A percentile compares a stretch with the other conserved stretches of the same genome.
phyloP scores from a whole-genome alignment of 768 basidiomycete species.

The Dictyophora rubrovolvata region DNA sequence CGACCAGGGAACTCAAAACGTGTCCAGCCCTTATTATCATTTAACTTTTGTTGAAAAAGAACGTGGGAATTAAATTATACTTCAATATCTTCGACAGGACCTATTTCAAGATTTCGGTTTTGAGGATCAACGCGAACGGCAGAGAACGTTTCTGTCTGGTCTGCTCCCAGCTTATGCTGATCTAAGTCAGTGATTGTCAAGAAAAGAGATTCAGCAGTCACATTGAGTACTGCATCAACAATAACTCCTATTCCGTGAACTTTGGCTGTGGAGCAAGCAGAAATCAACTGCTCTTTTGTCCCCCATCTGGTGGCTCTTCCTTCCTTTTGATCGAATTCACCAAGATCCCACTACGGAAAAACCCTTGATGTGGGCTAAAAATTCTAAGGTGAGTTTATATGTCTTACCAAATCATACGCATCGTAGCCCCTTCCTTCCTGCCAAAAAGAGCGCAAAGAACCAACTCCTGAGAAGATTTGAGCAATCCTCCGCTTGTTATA shows the following conservation, averaged over 20 bases:
- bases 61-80: constrained; percentile 24
- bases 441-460: neutral
- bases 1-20: constrained; percentile 76
- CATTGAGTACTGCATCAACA: constrained; percentile 86
- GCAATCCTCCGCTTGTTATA: constrained; percentile 7
- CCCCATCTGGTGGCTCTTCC: constrained; percentile 75
- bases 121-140: constrained; percentile 63
- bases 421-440: constrained; percentile 74
- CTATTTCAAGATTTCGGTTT: constrained; percentile 54
- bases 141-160: constrained; percentile 55
- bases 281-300: constrained; percentile 65
- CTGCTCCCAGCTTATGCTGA: constrained; percentile 81
- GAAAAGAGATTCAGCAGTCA: constrained; percentile 22
- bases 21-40: constrained; percentile 60
- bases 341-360: constrained; percentile 65
- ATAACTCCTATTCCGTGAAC: constrained; percentile 62
- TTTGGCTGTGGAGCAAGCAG: constrained; percentile 59
- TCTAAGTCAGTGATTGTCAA: neutral
- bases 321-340: constrained; percentile 76
- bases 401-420: constrained; percentile 68
- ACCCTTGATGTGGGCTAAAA: neutral
- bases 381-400: neutral
- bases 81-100: constrained; percentile 53
- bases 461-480: neutral
- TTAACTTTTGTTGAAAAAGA: neutral